phyloP scores from a whole-genome alignment of 2,329 filamentous ascomycete species.

The Venturia aucupariae region DNA sequence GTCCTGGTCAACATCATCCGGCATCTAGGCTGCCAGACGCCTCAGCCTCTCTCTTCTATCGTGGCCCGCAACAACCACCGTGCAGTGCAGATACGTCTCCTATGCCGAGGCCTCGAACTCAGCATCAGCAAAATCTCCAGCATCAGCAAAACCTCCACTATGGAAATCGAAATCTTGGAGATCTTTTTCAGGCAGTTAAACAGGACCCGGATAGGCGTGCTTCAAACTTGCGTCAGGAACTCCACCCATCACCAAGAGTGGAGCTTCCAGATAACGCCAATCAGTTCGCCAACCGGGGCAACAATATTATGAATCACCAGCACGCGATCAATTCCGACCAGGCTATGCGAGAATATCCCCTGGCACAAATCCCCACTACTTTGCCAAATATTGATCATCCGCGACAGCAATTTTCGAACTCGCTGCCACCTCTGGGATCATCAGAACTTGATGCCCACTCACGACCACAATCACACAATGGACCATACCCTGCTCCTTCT shows the following conservation, averaged over 20 bases:
- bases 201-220: constrained; percentile 33
- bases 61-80: not conserved
- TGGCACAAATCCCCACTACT: not conserved
- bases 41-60: constrained; percentile 7
- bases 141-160: constrained; percentile 23
- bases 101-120: not conserved
- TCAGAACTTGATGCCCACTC: not conserved
- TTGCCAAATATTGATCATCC: not conserved
- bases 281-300: constrained; percentile 13
- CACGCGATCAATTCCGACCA: not conserved
- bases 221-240: constrained; percentile 35
- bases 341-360: not conserved
- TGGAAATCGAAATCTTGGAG: constrained; percentile 40
- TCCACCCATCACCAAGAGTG: constrained; percentile 16
- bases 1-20: not conserved
- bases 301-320: not conserved
- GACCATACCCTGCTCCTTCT: not conserved
- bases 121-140: constrained; percentile 17
- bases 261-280: constrained; percentile 13
- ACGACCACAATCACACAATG: not conserved
- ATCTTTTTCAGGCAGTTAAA: constrained; percentile 39
- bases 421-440: not conserved
- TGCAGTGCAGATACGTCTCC: constrained; percentile 10
- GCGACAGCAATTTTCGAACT: constrained; percentile 4
- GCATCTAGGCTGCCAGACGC: not conserved